A percentile compares a stretch with the other conserved stretches of the same genome.
Conservation (phyloP, 1,139 yeast species). For the Debaryomycetaceae sp. region DNA sequence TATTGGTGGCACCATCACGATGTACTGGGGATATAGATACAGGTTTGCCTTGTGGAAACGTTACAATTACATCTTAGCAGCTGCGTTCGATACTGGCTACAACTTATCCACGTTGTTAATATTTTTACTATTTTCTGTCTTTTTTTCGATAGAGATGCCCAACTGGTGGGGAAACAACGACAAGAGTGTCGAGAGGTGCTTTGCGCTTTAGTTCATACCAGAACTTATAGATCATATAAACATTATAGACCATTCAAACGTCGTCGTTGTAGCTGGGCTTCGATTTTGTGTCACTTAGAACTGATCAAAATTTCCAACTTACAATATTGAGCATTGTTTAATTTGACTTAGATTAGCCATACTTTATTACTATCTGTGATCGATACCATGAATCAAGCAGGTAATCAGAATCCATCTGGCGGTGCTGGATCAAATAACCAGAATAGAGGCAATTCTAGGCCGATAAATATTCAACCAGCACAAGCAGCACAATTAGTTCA, state of each 20-base stretch:
- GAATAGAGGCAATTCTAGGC: slow-evolving; percentile 11
- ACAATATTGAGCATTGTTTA: not conserved
- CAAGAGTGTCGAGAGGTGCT: slow-evolving; percentile 41
- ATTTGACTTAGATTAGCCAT: too few relatives aligned
- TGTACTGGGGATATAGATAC: slow-evolving; percentile 41
- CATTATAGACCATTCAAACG: too few relatives aligned
- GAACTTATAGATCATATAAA: too few relatives aligned
- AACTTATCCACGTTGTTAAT: slow-evolving; percentile 37
- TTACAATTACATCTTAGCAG: slow-evolving; percentile 46
- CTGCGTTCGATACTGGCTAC: slow-evolving; percentile 50
- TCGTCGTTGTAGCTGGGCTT: not conserved
- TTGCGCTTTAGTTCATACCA: slow-evolving; percentile 13
- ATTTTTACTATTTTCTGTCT: slow-evolving; percentile 33
- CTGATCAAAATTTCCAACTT: not conserved
- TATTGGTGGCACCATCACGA: slow-evolving; percentile 43
- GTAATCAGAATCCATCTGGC: slow-evolving; percentile 2
- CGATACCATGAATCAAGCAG: not conserved
- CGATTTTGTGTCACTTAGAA: not conserved
- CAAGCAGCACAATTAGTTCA: slow-evolving; percentile 63
- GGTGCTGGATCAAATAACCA: slow-evolving; percentile 1
- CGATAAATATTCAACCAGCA: slow-evolving; percentile 42
- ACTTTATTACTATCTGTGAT: not conserved
- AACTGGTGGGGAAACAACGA: slow-evolving; percentile 50
- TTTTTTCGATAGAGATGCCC: slow-evolving; percentile 30
- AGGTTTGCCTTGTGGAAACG: slow-evolving; percentile 36